Evolutionary conservation across 2,329 filamentous ascomycete genomes (phyloP), one percentile per base, ranked within the genome.

Genomic region (Penicillium sp.): DNA sequence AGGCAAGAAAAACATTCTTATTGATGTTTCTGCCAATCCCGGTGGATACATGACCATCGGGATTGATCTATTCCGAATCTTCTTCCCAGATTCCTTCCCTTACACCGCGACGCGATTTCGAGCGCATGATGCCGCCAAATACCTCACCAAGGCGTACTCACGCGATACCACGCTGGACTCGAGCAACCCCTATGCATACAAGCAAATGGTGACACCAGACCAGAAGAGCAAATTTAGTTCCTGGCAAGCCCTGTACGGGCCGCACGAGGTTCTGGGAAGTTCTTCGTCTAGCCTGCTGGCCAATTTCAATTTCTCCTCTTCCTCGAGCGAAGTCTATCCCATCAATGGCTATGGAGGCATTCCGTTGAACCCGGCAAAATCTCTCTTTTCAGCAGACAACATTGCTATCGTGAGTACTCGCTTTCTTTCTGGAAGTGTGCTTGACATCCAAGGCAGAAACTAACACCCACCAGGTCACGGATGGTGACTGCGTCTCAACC

Each of bases 21-120:
- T 86, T 43, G 83, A 86, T 47, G 55, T 86, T 5, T 73, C 76
- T 3, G 71, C 67, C 2, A 87, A 86, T 48, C 69, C 68, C 0
- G 83, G 82, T 26, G 82, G 83, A 1, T 60, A 62, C 30, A 55
- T 78, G 10, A 51, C 65, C 6, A 65, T 71, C 6, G 74, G 71
- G 2, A 70, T 69, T 30, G 71, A 75, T 29, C 51, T 74, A 1
- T 81, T 81, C 54, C 69, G 70, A 21, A 72, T 78, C 50, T 68
- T 80, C 30, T 79, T 79, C 57, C 77, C 77, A 1, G 50, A 60
- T 4, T 54, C 59, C 1, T 57, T 63, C 4, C 68, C 70, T 3
- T 75, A 70, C 50, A 71, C 65, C 32, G 71, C 67, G 7, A 70
- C 62, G 4, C 70, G 75, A 10, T 68, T 72, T 51, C 70, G 75